Base-by-base conservation (phyloP, 2,329 filamentous ascomycete species). In the Acephala macrosclerotiorum region DNA sequence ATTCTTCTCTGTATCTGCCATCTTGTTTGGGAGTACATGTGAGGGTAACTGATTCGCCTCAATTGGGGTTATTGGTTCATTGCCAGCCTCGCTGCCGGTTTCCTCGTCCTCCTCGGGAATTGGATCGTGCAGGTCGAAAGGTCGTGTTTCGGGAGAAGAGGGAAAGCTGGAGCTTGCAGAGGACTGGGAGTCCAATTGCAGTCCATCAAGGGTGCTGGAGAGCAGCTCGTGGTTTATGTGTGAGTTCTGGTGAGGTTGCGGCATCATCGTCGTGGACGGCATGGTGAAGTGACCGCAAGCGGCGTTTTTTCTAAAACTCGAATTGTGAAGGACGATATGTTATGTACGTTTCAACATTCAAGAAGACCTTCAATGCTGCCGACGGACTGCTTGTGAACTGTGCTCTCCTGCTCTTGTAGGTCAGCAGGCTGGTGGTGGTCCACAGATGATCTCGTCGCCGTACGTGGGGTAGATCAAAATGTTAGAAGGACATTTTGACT, bases 41-140 rank as follows among this genome's bases (percentile, higher is more conserved):
- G 86, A 87, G 73, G 85, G 83, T 58, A 86, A 87, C 72, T 85
- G 83, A 67, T 84, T 82, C 71, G 80, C 80, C 72, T 87, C 89
- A 66, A 87, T 83, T 57, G 87, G 88, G 25, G 87, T 90, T 65
- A 87, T 80, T 53, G 87, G 87, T 70, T 89, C 87, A 78, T 85
- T 84, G 63, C 81, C 79, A 26, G 83, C 83, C 72, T 89, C 87
- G 76, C 84, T 88, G 68, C 85, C 83, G 9, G 86, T 87, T 74
- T 89, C 87, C 77, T 76, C 73, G 76, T 77, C 76, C 56, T 85
- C 85, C 77, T 88, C 86, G 60, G 83, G 80, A 67, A 88, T 87
- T 62, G 85, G 81, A 67, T 79, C 81, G 69, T 80, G 78, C 11
- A 86, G 77, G 60, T 87, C 84, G 70, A 82, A 80, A 60, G 83